Evolutionary conservation across 2,329 filamentous ascomycete species (phyloP), one percentile per base, ranked within the genome.

Genomic region (Trichoderma citrinoviride): DNA sequence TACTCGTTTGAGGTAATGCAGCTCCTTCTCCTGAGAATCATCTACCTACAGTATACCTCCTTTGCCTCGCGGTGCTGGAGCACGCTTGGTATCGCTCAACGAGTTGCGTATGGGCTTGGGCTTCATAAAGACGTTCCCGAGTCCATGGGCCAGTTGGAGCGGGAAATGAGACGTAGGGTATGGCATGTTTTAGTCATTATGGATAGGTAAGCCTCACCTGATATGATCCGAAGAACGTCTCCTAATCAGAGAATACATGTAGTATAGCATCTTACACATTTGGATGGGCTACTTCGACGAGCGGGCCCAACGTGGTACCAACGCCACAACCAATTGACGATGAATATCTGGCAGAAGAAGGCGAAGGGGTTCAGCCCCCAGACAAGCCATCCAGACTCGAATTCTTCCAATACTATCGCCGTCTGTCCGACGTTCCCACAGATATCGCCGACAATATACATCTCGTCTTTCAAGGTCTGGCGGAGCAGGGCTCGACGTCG

Each of bases 21-120:
- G 10, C 49, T 62, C 3, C 54, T 62, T n/a, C 8, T 62, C 0
- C 27, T 62, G 4, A 44, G 60, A 14, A 41, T 43, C 10, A 62
- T 62, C 21, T 62, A 62, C 19, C 40, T 62, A 3, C 60, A 62
- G n/a, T 62, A 62, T 17, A 53, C 60, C 2, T 40, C 60, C 3
- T 62, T 62, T 62, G 60, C 60, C 27, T 54, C 60, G 29, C 50
- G 60, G 46, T 62, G 60, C 27, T 62, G 60, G 60, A 62, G 49
- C 12, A 62, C 60, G 8, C 60, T 62, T 12, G 60, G 60, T 5
- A 44, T 62, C 46, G 60, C 37, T 4, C 60, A 62, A n/a, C 41
- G 60, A 62, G 27, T 54, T 37, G 60, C 60, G 25, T 46, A 54
- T 23, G 60, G 60, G 1, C 49, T 62, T 10, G 60, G 60, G 7